Conservation (phyloP, 805 yeast species). For the Zygosaccharomyces bisporus region DNA sequence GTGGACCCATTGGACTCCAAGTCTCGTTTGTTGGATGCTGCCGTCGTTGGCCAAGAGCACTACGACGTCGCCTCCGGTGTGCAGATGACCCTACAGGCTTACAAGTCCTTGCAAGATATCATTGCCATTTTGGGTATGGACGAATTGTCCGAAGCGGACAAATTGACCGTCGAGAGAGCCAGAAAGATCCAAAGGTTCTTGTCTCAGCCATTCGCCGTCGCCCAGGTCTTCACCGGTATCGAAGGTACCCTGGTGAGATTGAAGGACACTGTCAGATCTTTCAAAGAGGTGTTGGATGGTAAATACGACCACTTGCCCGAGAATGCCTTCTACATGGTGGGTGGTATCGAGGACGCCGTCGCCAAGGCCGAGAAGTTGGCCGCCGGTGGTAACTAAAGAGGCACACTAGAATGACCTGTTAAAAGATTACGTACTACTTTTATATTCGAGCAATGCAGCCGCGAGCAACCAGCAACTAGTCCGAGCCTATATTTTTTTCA, state of each 20-base stretch:
- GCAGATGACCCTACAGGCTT: constrained; percentile 98
- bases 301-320: constrained; percentile 99
- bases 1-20: constrained; percentile 99
- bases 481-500: neutral
- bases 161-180: constrained; percentile 99
- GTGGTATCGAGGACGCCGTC: constrained; percentile 97
- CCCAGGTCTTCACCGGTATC: constrained; percentile 99
- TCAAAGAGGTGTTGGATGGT: constrained; percentile 97
- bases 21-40: constrained; percentile 95
- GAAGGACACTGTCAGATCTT: constrained; percentile 89
- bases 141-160: constrained; percentile 97
- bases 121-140: constrained; percentile 99
- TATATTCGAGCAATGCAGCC: constrained; percentile 6
- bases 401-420: constrained; percentile 7
- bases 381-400: constrained; percentile 68
- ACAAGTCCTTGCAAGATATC: constrained; percentile 99
- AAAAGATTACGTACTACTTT: constrained; percentile 9
- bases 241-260: constrained; percentile 96
- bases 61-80: constrained; percentile 91
- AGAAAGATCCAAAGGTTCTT: constrained; percentile 99
- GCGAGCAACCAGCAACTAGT: neutral
- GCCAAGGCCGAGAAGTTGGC: constrained; percentile 99
- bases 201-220: constrained; percentile 99
- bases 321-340: constrained; percentile 99
- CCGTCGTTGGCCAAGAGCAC: constrained; percentile 99